Percentiles rank a stretch among this genome's conserved stretches.
Conservation (phyloP, 2,329 filamentous ascomycete species). For the Grosmannia penicillata region DNA sequence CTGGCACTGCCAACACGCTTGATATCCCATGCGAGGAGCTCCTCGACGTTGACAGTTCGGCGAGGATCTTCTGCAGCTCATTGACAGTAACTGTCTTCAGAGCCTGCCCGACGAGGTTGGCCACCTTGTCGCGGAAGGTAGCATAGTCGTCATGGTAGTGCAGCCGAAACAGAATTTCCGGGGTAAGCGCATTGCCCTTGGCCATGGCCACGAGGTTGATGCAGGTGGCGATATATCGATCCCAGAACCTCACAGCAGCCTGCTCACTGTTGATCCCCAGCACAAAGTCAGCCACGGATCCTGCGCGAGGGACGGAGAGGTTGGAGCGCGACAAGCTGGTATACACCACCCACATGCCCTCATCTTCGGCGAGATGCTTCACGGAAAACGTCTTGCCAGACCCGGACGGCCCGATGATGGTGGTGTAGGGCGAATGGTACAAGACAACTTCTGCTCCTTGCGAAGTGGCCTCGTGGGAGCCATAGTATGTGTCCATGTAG, state of each 20-base stretch:
- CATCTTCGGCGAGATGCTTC: constrained; percentile 1
- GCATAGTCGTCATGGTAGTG: neutral
- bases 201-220: neutral
- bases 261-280: neutral
- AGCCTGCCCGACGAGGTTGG: neutral
- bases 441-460: neutral
- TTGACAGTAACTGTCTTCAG: neutral
- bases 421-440: constrained; percentile 1
- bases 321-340: neutral
- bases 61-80: neutral
- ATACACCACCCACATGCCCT: constrained; percentile 1
- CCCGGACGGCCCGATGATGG: constrained; percentile 1
- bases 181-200: neutral
- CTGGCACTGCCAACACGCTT: neutral
- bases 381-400: constrained; percentile 2
- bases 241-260: neutral
- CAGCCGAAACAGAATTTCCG: neutral
- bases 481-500: neutral
- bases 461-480: neutral
- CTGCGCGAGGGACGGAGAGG: neutral
- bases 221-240: neutral
- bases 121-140: neutral
- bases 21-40: neutral
- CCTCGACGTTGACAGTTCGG: neutral
- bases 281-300: neutral